phyloP scores from a whole-genome alignment of 768 basidiomycete genomes.

The Floccularia luteovirens region DNA sequence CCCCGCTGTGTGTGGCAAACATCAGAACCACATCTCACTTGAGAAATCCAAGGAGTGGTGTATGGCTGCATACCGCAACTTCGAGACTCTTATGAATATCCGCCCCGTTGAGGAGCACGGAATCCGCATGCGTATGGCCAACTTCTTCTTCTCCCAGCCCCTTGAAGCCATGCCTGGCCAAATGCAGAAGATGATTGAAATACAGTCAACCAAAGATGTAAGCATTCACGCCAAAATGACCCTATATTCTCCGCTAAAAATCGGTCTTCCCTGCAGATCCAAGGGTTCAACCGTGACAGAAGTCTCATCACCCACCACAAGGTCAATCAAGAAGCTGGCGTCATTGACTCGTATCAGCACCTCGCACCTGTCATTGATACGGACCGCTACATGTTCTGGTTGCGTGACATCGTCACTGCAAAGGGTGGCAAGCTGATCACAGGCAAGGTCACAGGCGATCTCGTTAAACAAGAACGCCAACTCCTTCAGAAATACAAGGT shows the following conservation, averaged over 20 bases:
- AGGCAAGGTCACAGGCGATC: slow-evolving; percentile 19
- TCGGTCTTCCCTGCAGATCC: slow-evolving; percentile 9
- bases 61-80: slow-evolving; percentile 25
- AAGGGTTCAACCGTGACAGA: slow-evolving; percentile 15
- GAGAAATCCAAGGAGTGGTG: slow-evolving; percentile 25
- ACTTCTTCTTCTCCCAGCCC: slow-evolving; percentile 24
- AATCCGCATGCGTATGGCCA: slow-evolving; percentile 22
- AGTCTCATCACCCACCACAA: slow-evolving; percentile 16
- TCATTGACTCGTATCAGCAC: slow-evolving; percentile 26
- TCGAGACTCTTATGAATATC: slow-evolving; percentile 14
- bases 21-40: slow-evolving; percentile 26
- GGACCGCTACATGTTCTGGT: slow-evolving; percentile 25
- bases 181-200: slow-evolving; percentile 21
- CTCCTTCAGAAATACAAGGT: slow-evolving; percentile 18
- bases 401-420: slow-evolving; percentile 13
- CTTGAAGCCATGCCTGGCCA: slow-evolving; percentile 18
- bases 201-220: slow-evolving; percentile 7
- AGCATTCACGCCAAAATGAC: background rate
- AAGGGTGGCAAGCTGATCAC: slow-evolving; percentile 22
- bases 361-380: slow-evolving; percentile 27
- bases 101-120: slow-evolving; percentile 17
- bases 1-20: slow-evolving; percentile 29
- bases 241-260: background rate
- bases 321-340: slow-evolving; percentile 19
- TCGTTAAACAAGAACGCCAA: slow-evolving; percentile 16